Evolutionary conservation across 2,329 filamentous ascomycete genomes (phyloP), one percentile per base, ranked within the genome.

Genomic region (Stachybotrys chartarum): DNA sequence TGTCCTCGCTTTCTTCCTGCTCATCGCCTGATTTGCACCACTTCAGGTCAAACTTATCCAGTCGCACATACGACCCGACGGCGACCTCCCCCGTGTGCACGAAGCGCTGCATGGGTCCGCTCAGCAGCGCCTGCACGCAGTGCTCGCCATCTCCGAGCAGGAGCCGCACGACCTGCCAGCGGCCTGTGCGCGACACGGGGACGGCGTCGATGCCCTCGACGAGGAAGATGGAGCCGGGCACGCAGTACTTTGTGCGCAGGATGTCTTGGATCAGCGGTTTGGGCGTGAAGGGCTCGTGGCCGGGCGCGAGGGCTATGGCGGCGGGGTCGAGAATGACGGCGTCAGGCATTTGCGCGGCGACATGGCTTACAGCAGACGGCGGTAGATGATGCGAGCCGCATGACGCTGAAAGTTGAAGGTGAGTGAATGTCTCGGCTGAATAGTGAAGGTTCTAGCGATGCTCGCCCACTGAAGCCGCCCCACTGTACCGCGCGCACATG

Each of bases 111-210:
- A 78, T 71, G 50, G 72, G 72, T 1, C 72, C 66, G 7, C 67
- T 65, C 47, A 82, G 63, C 7, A 83, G 64, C 0, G 78, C 78
- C 63, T 83, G 80, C n/a, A 83, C 72, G 59, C 77, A 82, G 4
- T 81, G 64, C 60, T 77, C 70, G 1, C 80, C 79, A 58, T 83
- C 80, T 44, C 79, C 76, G 0, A 83, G 72, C 0, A 82, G 54
- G 11, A 83, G 59, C 2, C 79, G 71, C 1, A 81, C 61, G 2
- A 71, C 68, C 35, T 78, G 75, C 71, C 75, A 76, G 63, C 70
- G 63, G 16, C 61, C 67, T 3, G 63, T 67, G 6, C 58, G 54
- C 1, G 74, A 69, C 0, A 76, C 65, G 1, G 72, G 63, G 1
- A 71, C 57, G 16, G 60, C 53, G 12, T 78, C 70, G n/a, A 80